Base-by-base conservation (phyloP, 345 rosid genomes). In the Mangifera indica region DNA sequence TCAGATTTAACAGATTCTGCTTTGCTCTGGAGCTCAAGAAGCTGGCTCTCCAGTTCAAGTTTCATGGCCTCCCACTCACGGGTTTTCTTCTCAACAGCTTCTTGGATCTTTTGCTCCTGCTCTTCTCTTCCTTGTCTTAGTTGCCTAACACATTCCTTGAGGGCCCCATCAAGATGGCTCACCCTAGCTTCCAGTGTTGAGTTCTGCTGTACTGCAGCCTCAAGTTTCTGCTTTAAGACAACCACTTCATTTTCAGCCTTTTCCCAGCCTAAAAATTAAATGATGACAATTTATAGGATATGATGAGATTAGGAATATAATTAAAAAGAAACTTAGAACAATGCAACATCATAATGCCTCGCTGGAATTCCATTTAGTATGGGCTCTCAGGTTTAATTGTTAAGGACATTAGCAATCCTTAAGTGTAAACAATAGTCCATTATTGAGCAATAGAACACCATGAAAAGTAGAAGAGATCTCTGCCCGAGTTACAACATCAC, bases 131-230 rank as follows among this genome's bases (percentile, higher is more conserved):
- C 92, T 81, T 84, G 93, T 74, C 98, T 78, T 71, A 94, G 84
- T 80, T 94, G 95, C 88, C 95, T 87, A 65, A 94, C 89, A 80
- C 98, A 94, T 72, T 94, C 98, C 85, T 90, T 92, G 24, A 94
- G 81, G 68, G 98, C 98, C 55, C 91, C 97, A 74, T 94, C 97
- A 22, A 94, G 85, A 77, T 94, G 97, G 71, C 79, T 86, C 53
- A 87, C 85, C 74, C 92, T 84, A 84, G 90, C 93, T 83, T 90
- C 97, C 72, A 89, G 78, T 48, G 66, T 70, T 63, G 73, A 77
- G 45, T 87, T 89, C 77, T 79, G 82, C 70, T 82, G 81, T 26
- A 34, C 70, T 51, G 83, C 75, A 72, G 74, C 82, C 57, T 90
- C 97, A 13, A 92, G 88, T 74, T 89, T 89, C 72, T 85, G 79